A percentile compares a stretch with the other conserved stretches of the same genome.
phyloP scores from a whole-genome alignment of 176 grass and related monocot genomes.

The Carex myosuroides region DNA sequence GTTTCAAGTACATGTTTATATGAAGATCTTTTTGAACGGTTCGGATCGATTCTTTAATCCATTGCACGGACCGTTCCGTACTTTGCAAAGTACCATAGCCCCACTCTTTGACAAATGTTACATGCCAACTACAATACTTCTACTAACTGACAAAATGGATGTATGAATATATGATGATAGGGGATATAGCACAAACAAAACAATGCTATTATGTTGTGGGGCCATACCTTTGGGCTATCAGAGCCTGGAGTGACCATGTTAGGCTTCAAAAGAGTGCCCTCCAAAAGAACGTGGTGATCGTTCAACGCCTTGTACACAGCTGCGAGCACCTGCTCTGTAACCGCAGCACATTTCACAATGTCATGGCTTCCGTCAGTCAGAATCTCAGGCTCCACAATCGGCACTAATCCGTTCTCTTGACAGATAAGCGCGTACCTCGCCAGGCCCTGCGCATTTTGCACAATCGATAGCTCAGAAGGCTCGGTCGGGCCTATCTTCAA shows the following conservation, averaged over 20 bases:
- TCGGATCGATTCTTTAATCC: too few species aligned
- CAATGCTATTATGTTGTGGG: neutral
- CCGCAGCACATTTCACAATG: constrained; percentile 62
- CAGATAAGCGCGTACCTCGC: constrained; percentile 75
- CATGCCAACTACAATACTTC: neutral
- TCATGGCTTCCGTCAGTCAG: constrained; percentile 73
- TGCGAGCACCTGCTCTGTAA: constrained; percentile 73
- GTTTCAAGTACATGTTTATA: too few species aligned
- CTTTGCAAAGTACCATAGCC: too few species aligned
- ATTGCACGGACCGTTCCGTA: too few species aligned
- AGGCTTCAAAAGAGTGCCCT: constrained; percentile 81
- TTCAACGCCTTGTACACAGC: constrained; percentile 82
- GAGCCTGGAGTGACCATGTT: constrained; percentile 98
- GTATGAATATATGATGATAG: neutral
- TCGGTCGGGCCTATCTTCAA: constrained; percentile 65
- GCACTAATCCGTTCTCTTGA: constrained; percentile 84
- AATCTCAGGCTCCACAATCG: constrained; percentile 96
- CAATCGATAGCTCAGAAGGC: constrained; percentile 71
- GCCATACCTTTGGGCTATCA: constrained; percentile 66
- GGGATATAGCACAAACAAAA: neutral
- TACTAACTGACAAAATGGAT: neutral
- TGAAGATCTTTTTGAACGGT: too few species aligned
- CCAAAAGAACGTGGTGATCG: constrained; percentile 80
- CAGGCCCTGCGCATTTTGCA: constrained; percentile 79
- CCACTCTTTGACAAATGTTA: neutral